Conservation (phyloP, 2,329 filamentous ascomycete genomes). For the Neofusicoccum parvum region DNA sequence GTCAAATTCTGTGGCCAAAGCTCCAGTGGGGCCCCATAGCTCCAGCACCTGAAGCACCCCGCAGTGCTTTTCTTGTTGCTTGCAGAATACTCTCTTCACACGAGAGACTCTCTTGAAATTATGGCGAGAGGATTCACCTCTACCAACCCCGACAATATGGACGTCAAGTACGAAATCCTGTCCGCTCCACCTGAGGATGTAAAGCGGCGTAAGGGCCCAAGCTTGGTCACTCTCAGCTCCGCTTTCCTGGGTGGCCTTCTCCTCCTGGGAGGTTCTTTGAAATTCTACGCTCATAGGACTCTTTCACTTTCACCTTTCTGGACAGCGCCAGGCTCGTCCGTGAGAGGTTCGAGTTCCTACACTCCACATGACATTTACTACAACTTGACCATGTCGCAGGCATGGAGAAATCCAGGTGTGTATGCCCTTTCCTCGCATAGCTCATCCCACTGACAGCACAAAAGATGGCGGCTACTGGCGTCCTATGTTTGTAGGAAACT, state of each 20-base stretch:
- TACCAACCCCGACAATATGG: not conserved
- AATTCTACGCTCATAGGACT: not conserved
- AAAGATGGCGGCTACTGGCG: conserved; percentile 9
- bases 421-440: too few relatives aligned
- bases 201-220: not conserved
- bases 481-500: conserved; percentile 12
- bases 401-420: not conserved
- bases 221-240: not conserved
- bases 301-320: not conserved
- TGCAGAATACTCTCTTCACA: not conserved
- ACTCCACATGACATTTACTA: not conserved
- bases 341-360: not conserved
- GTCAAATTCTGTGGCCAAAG: too few relatives aligned
- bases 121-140: too few relatives aligned
- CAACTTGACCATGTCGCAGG: not conserved
- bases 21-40: not conserved
- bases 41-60: not conserved
- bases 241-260: not conserved
- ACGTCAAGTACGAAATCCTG: not conserved
- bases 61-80: not conserved
- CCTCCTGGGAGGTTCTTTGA: not conserved
- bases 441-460: not conserved
- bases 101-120: not conserved
- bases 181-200: not conserved
- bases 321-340: not conserved